phyloP scores from a whole-genome alignment of 2,329 filamentous ascomycete genomes.

The Fusarium lateritium region DNA sequence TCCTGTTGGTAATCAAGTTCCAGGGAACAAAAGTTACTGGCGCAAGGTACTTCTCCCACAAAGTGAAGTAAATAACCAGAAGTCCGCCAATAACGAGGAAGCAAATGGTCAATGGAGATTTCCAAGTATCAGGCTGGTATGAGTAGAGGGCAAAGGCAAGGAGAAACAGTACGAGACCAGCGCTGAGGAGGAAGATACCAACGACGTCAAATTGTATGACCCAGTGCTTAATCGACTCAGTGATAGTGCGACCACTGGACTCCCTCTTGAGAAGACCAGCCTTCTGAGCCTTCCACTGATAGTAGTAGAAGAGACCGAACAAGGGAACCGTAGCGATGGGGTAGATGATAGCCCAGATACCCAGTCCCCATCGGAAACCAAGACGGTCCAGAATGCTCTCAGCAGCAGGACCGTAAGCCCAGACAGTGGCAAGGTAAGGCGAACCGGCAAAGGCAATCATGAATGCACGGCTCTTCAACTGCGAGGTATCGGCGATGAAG shows the following conservation, averaged over 20 bases:
- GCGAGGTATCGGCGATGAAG: slow-evolving; percentile 78
- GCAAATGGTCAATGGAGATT: no score
- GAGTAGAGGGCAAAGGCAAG: no score
- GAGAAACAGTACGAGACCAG: no score
- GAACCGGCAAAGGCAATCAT: slow-evolving; percentile 75
- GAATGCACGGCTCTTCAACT: slow-evolving; percentile 75
- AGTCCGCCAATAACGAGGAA: no score
- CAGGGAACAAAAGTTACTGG: no score
- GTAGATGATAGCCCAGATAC: slow-evolving; percentile 74
- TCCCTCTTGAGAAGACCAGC: slow-evolving; percentile 57
- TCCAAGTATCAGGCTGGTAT: no score
- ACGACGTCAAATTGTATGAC: no score
- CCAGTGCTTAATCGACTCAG: neutral
- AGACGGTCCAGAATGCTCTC: slow-evolving; percentile 65
- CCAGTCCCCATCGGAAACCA: slow-evolving; percentile 78
- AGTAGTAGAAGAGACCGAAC: slow-evolving; percentile 68
- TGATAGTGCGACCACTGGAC: neutral
- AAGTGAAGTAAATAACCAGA: no score
- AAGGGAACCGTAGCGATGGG: slow-evolving; percentile 73
- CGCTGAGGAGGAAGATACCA: no score
- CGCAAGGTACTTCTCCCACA: no score
- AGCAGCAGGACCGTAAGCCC: slow-evolving; percentile 72
- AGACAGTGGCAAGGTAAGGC: slow-evolving; percentile 77
- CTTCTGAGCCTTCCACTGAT: slow-evolving; percentile 72
- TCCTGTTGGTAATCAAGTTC: no score